Evolutionary conservation across 2,329 filamentous ascomycete genomes (phyloP), one percentile per base, ranked within the genome.

Genomic region (Penicillium sp.): DNA sequence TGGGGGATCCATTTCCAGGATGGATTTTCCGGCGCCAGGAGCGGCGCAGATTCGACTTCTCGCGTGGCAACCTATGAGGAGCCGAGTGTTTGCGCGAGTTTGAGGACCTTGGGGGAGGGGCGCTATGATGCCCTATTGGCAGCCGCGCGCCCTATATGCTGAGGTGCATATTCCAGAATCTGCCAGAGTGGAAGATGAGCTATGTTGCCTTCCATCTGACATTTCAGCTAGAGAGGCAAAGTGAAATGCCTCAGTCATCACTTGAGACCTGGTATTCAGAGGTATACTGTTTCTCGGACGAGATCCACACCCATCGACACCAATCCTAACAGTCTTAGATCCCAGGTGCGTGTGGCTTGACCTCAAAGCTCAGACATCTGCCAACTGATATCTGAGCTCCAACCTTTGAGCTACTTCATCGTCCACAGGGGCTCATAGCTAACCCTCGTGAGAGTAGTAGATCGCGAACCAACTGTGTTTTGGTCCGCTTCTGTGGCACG

Each of bases 21-120:
- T 18, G 38, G 15, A 54, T 53, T 62, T 61, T 59, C 44, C 42
- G 47, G 60, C 60, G 60, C 60, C 50, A 59, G 49, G 36, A 56
- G 60, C 59, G 60, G 60, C 43, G 56, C 49, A 51, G 39, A 46
- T 23, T 39, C 38, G 38, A 41, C 49, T 42, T 52, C 26, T 44
- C 38, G 50, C 23, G 33, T 47, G 47, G 42, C 46, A 53, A 57
- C 59, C 60, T 62, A 60, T 62, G 45, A 56, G 49, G 28, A 54
- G 47, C 36, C 52, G 29, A 46, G 42, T 47, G 43, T 55, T 57
- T 53, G 55, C 26, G 45, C 46, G 36, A 38, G 41, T 53, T 53
- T 59, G 60, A 39, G 59, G 59, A 63, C 60, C 59, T 60, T 61
- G 57, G 52, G 57, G 59, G 54, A 52, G 60, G 59, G 59, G 49